Conservation (phyloP, 345 rosid species). For the Microcos paniculata region DNA sequence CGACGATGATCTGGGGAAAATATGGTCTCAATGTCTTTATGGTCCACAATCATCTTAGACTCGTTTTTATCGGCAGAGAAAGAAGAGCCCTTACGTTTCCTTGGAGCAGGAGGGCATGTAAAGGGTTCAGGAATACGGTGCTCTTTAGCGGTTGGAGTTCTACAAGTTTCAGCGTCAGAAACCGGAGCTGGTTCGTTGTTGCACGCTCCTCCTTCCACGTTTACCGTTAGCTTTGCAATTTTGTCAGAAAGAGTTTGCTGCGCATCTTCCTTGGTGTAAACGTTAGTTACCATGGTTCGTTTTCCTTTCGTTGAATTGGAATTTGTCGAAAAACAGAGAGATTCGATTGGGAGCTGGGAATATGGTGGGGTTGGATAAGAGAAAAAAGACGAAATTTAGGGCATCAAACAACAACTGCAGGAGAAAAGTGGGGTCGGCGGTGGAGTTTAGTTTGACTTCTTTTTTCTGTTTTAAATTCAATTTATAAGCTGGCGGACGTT, state of each 20-base stretch:
- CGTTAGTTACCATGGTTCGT: neutral
- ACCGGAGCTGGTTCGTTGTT: neutral
- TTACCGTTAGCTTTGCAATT: neutral
- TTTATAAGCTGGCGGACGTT: neutral
- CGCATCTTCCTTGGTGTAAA: neutral
- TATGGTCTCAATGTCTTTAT: neutral
- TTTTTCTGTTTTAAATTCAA: neutral
- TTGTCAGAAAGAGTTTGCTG: neutral
- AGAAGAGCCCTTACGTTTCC: conserved; percentile 9
- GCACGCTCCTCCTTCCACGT: neutral
- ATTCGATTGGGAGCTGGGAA: neutral
- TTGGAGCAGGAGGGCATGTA: conserved; percentile 41
- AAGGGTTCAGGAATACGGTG: conserved; percentile 18
- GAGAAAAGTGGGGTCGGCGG: neutral
- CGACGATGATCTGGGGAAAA: neutral
- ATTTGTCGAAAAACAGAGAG: neutral
- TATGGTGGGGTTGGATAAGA: neutral
- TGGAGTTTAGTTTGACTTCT: neutral
- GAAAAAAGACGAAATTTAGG: neutral
- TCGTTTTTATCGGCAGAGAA: neutral
- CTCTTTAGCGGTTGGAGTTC: conserved; percentile 29
- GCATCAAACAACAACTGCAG: neutral
- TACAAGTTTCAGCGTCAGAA: conserved; percentile 10
- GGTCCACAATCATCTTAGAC: neutral
- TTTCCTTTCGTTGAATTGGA: neutral